These are phyloP conservation scores for Coccomyxa sp. DNA, from an alignment of 139 green algal species.

Conservation along the genomic window DNA sequence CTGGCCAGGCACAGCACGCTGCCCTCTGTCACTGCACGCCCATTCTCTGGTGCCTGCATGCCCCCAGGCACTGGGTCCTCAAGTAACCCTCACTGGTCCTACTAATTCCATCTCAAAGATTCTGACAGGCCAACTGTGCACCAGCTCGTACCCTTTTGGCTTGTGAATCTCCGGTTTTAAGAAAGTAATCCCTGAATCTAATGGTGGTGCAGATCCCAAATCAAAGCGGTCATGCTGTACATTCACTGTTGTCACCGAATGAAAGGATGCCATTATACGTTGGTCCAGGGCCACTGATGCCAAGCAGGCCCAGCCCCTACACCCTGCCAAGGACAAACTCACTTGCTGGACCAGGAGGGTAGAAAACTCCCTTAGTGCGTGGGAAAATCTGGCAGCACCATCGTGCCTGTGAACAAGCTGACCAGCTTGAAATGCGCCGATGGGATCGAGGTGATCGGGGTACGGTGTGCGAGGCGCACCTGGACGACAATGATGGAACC, in stretches of 20 bases:
- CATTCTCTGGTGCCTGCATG: constrained; percentile 2
- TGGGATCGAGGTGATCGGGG: not conserved
- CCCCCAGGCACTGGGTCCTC: not conserved
- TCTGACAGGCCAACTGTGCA: not conserved
- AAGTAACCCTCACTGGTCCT: not conserved
- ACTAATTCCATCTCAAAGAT: not conserved
- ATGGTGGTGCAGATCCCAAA: too few species aligned
- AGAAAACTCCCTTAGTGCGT: not conserved
- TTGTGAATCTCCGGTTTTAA: not conserved
- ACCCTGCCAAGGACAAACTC: not conserved
- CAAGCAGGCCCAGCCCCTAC: not conserved
- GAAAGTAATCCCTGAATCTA: not conserved
- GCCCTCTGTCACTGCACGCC: not conserved
- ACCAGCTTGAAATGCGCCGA: not conserved
- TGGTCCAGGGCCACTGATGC: too few species aligned
- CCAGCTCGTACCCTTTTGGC: not conserved
- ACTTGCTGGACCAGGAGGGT: not conserved
- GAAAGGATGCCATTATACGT: too few species aligned
- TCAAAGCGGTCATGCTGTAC: too few species aligned
- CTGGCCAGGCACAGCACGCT: constrained; percentile 10
- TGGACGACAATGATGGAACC: constrained; percentile 5
- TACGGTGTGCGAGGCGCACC: not conserved
- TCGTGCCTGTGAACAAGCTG: not conserved
- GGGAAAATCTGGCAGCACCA: not conserved
- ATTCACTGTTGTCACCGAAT: too few species aligned